Evolutionary conservation across 208 protist genomes (phyloP), one percentile per base, ranked within the genome.

Genomic region (Crithidia sp.): DNA sequence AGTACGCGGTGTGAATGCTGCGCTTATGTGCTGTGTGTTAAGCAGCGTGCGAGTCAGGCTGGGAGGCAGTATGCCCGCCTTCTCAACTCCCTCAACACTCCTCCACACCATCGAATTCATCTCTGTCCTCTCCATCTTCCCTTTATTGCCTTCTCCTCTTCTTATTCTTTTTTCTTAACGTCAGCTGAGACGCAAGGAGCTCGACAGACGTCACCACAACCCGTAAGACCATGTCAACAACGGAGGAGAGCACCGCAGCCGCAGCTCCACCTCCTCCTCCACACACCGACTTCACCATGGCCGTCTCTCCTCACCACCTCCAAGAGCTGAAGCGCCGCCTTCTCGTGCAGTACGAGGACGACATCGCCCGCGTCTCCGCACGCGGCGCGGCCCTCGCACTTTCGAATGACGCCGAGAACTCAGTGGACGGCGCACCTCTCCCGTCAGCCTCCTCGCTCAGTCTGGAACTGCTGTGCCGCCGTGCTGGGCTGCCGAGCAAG

Each of bases 381-480:
- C 57, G 10, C 4, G 39, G 28, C 1, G 7, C 28, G 16, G 39
- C 13, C 13, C 28, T 16, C 7, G 7, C 57, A 47, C 9, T 41
- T 3, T 40, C 50, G 9, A 41, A 45, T 17, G 5, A 49, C 37
- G 3, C 16, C 14, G 28, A 36, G 5, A 39, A 43, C 13, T 9
- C 57, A 8, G 40, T 5, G 39, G 13, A 4, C 7, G 6, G 5
- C 19, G 3, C 5, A n/a, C 10, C 9, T 16, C 17, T 71, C 28
- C 44, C 72, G 12, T 37, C 39, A 3, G 37, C 75, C 12, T 79
- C 82, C 4, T 79, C 82, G 37, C 61, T 81, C 9, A 70, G 67
- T 36, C 85, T 87, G 36, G 82, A 84, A 53, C 66, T 90, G 9
- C 76, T 90, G 8, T 81, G 85, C 17, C 82, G 83, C 19, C 76